Evolutionary conservation across 139 green algal species (phyloP).

Genomic region (Chlamydomonas sphaeroides): DNA sequence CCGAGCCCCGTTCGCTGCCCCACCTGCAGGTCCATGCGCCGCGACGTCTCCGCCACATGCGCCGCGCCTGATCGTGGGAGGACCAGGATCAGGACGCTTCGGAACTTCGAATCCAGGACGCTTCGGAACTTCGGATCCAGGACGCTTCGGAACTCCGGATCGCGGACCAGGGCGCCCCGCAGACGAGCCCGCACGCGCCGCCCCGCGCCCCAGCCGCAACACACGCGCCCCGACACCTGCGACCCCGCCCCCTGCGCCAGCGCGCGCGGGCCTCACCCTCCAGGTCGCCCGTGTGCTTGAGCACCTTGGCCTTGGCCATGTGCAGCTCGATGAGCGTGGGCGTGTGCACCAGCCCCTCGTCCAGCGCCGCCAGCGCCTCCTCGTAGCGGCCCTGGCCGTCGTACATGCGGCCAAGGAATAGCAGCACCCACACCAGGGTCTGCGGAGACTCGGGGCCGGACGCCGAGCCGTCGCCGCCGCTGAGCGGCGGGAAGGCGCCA

Average conservation of each 20-base stretch:
- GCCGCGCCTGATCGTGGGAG: conserved; percentile 56
- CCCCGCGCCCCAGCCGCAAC: too few species aligned
- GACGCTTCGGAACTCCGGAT: too few species aligned
- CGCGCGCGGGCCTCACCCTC: too few species aligned
- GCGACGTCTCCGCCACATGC: conserved; percentile 68
- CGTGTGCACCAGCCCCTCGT: conserved; percentile 74
- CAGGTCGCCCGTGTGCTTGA: conserved; percentile 75
- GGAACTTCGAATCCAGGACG: too few species aligned
- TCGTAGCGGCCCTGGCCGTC: conserved; percentile 50
- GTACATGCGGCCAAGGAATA: conserved; percentile 87
- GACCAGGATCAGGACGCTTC: too few species aligned
- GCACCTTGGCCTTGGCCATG: conserved; percentile 63
- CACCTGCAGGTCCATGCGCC: conserved; percentile 86
- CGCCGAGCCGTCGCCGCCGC: not conserved
- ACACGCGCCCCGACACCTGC: too few species aligned
- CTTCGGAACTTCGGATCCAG: too few species aligned
- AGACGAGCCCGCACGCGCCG: too few species aligned
- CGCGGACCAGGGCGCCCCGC: too few species aligned
- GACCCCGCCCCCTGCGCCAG: too few species aligned
- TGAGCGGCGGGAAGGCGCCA: conserved; percentile 27
- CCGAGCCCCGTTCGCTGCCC: too few species aligned
- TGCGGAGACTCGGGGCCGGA: conserved; percentile 35
- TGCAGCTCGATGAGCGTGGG: conserved; percentile 86
- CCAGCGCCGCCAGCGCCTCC: conserved; percentile 75
- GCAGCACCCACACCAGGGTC: conserved; percentile 77